Conservation (phyloP, 352 stramenopile genomes). For the Elongisporangium prolatum region DNA sequence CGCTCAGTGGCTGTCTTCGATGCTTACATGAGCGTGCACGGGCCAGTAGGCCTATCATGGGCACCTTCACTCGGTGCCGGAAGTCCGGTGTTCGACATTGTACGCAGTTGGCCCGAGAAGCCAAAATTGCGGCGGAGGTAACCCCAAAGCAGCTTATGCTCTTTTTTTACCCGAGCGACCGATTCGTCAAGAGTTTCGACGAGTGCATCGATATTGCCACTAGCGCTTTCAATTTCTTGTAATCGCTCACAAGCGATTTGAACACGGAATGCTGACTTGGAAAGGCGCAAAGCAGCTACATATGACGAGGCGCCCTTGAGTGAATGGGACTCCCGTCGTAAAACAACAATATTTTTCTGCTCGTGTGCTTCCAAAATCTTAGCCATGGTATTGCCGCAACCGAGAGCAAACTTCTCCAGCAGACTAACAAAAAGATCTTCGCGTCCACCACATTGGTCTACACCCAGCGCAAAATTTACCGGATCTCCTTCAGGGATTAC, state of each 20-base stretch:
- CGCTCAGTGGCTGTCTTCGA: background rate
- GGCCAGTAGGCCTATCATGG: constrained; percentile 20
- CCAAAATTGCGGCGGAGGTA: constrained; percentile 82
- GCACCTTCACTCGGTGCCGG: constrained; percentile 4
- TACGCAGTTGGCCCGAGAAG: constrained; percentile 23
- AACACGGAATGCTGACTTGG: constrained; percentile 76
- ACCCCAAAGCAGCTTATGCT: constrained; percentile 55
- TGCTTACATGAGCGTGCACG: constrained; percentile 27
- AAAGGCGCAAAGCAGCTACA: constrained; percentile 67
- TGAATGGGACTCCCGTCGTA: constrained; percentile 70
- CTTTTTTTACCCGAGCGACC: constrained; percentile 44
- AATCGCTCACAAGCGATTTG: constrained; percentile 71
- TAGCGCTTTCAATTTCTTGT: constrained; percentile 25
- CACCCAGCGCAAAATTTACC: constrained; percentile 71
- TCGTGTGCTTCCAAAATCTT: constrained; percentile 47
- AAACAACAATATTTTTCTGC: constrained; percentile 35
- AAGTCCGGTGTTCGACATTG: constrained; percentile 7
- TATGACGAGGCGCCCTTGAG: constrained; percentile 81
- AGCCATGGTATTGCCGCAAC: constrained; percentile 53
- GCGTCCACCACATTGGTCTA: constrained; percentile 70
- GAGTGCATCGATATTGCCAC: constrained; percentile 18
- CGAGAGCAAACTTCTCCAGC: constrained; percentile 71
- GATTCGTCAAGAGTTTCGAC: constrained; percentile 34
- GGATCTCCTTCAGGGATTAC: constrained; percentile 74
- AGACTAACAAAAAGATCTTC: constrained; percentile 79